phyloP scores from a whole-genome alignment of 345 rosid genomes.

The Rhizophora apiculata region DNA sequence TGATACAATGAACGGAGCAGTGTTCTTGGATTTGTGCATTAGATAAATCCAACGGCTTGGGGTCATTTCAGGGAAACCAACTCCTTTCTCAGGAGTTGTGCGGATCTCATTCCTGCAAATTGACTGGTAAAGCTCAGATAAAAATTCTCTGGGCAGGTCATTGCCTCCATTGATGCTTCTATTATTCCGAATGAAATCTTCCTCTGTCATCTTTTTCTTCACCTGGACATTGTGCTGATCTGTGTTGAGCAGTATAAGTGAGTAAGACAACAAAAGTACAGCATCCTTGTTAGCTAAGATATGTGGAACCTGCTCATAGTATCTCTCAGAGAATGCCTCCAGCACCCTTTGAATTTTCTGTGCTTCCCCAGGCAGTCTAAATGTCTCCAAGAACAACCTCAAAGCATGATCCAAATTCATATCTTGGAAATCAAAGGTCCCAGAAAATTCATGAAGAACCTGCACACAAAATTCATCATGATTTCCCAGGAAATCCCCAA shows the following conservation, averaged over 20 bases:
- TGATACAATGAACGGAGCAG: conserved; percentile 49
- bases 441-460: conserved; percentile 73
- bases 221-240: conserved; percentile 77
- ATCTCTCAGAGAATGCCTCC: conserved; percentile 79
- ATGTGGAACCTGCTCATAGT: conserved; percentile 72
- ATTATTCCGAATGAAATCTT: conserved; percentile 70
- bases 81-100: conserved; percentile 64
- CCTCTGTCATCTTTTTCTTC: conserved; percentile 78
- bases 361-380: conserved; percentile 75
- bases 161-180: conserved; percentile 63
- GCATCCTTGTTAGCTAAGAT: conserved; percentile 59
- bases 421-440: conserved; percentile 59
- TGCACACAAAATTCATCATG: conserved; percentile 70
- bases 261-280: conserved; percentile 67
- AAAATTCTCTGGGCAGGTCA: conserved; percentile 65
- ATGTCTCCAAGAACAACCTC: conserved; percentile 71
- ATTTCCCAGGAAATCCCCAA: conserved; percentile 69
- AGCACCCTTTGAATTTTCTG: conserved; percentile 82
- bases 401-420: conserved; percentile 68
- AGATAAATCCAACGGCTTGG: conserved; percentile 65
- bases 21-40: conserved; percentile 56
- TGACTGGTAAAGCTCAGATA: conserved; percentile 63
- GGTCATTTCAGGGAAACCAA: conserved; percentile 53
- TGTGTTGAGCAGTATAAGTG: conserved; percentile 67
- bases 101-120: conserved; percentile 69